Conservation (phyloP, 2,329 filamentous ascomycete species). For the Claviceps pusilla region DNA sequence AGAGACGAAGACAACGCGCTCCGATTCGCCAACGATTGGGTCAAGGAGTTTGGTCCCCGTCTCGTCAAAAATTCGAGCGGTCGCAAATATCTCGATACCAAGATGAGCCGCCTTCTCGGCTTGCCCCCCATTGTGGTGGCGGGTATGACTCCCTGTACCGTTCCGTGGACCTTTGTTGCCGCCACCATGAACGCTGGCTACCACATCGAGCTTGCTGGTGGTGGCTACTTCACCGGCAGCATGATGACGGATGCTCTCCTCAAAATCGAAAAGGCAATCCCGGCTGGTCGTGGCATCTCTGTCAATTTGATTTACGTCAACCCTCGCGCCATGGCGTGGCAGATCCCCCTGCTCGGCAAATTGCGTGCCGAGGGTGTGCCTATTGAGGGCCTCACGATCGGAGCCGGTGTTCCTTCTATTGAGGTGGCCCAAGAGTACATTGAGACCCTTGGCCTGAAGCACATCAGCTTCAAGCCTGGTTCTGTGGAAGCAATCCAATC, state of each 20-base stretch:
- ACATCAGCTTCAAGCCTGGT: conserved; percentile 88
- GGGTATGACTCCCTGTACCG: conserved; percentile 84
- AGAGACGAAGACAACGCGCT: conserved; percentile 89
- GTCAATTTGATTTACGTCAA: conserved; percentile 88
- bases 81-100: conserved; percentile 86
- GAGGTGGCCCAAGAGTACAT: conserved; percentile 92
- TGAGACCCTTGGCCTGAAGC: conserved; percentile 78
- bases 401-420: conserved; percentile 83
- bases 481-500: conserved; percentile 77
- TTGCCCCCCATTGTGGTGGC: conserved; percentile 79
- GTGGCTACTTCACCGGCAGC: conserved; percentile 74
- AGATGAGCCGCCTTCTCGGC: conserved; percentile 79
- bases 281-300: conserved; percentile 72
- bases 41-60: conserved; percentile 89
- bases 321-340: conserved; percentile 80
- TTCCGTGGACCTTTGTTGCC: conserved; percentile 81
- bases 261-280: conserved; percentile 74
- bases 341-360: conserved; percentile 69
- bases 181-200: conserved; percentile 93
- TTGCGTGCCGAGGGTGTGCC: conserved; percentile 74
- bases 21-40: conserved; percentile 92
- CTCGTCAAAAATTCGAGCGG: conserved; percentile 80
- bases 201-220: conserved; percentile 78
- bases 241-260: conserved; percentile 68
- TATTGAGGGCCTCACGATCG: conserved; percentile 83